These are phyloP conservation scores for Verticillium nonalfalfae DNA, from an alignment of 2,329 filamentous ascomycete genomes.

Conservation along the genomic window DNA sequence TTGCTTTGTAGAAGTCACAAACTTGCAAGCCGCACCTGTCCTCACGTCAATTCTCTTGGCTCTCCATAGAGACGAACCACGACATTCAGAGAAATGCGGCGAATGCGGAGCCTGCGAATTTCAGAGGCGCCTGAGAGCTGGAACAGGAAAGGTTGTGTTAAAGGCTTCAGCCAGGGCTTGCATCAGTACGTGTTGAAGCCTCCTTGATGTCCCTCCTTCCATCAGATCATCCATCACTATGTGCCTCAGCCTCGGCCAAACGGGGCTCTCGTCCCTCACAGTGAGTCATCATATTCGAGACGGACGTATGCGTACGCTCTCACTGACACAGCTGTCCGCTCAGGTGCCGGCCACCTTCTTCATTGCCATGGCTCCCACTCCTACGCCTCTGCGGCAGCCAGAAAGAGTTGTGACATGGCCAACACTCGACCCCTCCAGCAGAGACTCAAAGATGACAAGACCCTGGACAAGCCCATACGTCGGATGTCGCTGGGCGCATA, in stretches of 20 bases:
- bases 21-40: no score
- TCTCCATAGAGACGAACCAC: no score
- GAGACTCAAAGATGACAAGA: conserved; percentile 22
- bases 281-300: conserved; percentile 14
- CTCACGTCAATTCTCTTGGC: no score
- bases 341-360: conserved; percentile 34
- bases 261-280: conserved; percentile 24
- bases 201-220: no score
- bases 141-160: no score
- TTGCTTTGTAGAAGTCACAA: no score
- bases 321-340: not conserved
- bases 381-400: conserved; percentile 22
- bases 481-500: not conserved
- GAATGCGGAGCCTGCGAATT: no score
- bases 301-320: conserved; percentile 2
- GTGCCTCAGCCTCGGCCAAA: conserved; percentile 27
- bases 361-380: conserved; percentile 25
- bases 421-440: conserved; percentile 29
- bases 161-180: no score
- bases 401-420: conserved; percentile 27
- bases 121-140: no score
- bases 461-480: conserved; percentile 20
- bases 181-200: no score
- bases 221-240: conserved; percentile 13
- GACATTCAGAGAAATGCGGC: no score